A percentile compares a stretch with the other conserved stretches of the same genome.
Conservation (phyloP, 2,329 filamentous ascomycete genomes). For the Talaromyces atroroseus region DNA sequence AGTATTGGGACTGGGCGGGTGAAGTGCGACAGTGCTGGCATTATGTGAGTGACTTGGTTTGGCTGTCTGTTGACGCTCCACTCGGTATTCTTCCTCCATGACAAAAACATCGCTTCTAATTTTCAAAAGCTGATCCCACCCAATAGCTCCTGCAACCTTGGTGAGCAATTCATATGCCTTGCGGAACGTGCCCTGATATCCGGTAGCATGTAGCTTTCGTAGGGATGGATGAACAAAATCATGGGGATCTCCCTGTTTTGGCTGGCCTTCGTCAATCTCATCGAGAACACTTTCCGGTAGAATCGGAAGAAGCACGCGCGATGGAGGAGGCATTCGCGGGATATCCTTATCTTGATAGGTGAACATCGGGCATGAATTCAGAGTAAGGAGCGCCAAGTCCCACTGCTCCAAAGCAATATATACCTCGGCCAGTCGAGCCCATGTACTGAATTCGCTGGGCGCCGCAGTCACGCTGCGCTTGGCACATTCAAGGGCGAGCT, state of each 20-base stretch:
- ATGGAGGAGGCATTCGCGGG: slow-evolving; percentile 87
- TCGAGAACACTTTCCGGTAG: slow-evolving; percentile 85
- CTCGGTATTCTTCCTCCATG: slow-evolving; percentile 98
- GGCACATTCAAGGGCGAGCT: slow-evolving; percentile 85
- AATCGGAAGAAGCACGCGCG: slow-evolving; percentile 79
- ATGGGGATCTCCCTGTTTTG: slow-evolving; percentile 64
- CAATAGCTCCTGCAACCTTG: slow-evolving; percentile 92
- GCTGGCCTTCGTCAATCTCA: slow-evolving; percentile 87
- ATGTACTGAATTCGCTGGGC: slow-evolving; percentile 94
- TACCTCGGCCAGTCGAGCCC: slow-evolving; percentile 87
- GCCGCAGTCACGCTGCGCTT: slow-evolving; percentile 93
- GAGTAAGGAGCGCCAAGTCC: slow-evolving; percentile 88
- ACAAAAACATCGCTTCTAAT: slow-evolving; percentile 97
- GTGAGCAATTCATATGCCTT: slow-evolving; percentile 92
- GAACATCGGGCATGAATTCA: slow-evolving; percentile 99
- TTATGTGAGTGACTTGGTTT: slow-evolving; percentile 48
- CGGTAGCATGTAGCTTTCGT: slow-evolving; percentile 76
- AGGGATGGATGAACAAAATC: slow-evolving; percentile 86
- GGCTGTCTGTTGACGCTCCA: slow-evolving; percentile 52
- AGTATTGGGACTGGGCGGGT: slow-evolving; percentile 51
- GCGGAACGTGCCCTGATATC: slow-evolving; percentile 91
- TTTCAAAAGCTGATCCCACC: slow-evolving; percentile 93
- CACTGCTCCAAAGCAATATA: slow-evolving; percentile 93
- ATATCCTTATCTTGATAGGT: slow-evolving; percentile 98
- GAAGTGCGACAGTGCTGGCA: slow-evolving; percentile 72